A percentile compares a stretch with the other conserved stretches of the same genome.
These are phyloP conservation scores for Tuber brumale DNA, from an alignment of 495 filamentous ascomycete species.

Conservation along the genomic window DNA sequence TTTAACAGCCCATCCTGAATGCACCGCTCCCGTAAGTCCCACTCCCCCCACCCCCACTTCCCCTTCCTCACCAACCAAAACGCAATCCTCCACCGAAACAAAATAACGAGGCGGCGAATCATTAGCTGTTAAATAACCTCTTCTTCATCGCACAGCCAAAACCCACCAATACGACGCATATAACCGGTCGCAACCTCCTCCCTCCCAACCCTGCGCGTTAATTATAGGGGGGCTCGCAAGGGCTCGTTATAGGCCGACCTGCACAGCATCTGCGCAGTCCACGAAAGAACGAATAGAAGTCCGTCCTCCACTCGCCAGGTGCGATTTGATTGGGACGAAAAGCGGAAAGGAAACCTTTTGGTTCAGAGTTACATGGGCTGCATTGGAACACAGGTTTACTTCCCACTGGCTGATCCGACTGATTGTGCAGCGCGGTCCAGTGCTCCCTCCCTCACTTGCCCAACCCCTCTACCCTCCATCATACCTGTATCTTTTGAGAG, in stretches of 20 bases:
- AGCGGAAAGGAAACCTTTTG: neutral
- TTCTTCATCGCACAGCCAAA: neutral
- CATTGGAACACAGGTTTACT: constrained; percentile 5
- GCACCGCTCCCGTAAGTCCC: neutral
- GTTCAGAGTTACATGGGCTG: neutral
- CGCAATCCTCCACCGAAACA: neutral
- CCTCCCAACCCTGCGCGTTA: neutral
- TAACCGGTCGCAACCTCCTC: neutral
- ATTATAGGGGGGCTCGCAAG: neutral
- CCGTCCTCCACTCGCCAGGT: neutral
- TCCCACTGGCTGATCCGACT: neutral
- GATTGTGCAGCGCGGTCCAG: neutral
- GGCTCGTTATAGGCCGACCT: neutral
- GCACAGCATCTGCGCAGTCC: neutral
- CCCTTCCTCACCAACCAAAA: neutral
- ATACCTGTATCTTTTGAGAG: neutral
- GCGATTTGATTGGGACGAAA: neutral
- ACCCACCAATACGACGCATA: constrained; percentile 1
- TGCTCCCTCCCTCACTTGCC: neutral
- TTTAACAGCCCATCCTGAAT: neutral
- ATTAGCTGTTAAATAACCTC: neutral
- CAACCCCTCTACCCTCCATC: neutral
- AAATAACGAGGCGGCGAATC: constrained; percentile 3
- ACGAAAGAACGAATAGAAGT: neutral
- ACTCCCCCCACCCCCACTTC: neutral